Evolutionary conservation across 2,329 filamentous ascomycete species (phyloP).

Genomic region (Neocatenulostroma microsporum): DNA sequence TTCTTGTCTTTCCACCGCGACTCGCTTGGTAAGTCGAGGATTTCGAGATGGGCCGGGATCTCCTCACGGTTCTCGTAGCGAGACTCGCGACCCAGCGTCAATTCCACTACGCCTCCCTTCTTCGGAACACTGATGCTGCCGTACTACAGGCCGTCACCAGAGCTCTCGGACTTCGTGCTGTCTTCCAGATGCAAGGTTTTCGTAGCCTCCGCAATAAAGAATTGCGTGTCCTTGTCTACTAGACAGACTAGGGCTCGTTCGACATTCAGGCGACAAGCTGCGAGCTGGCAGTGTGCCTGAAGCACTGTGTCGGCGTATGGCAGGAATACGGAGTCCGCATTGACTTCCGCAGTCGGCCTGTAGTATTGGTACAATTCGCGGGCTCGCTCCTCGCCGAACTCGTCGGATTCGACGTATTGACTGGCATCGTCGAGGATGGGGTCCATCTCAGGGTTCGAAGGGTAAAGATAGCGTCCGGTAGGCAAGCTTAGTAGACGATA

Average conservation of each 20-base stretch:
- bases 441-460: too few relatives aligned
- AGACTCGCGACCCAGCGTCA: constrained; percentile 35
- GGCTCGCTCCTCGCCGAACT: constrained; percentile 18
- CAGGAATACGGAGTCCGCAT: constrained; percentile 12
- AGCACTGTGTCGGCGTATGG: constrained; percentile 33
- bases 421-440: too few relatives aligned
- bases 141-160: constrained; percentile 29
- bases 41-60: constrained; percentile 30
- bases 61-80: constrained; percentile 16
- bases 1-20: constrained; percentile 22
- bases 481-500: too few relatives aligned
- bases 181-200: constrained; percentile 36
- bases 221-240: constrained; percentile 42
- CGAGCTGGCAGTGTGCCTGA: constrained; percentile 43
- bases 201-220: constrained; percentile 47
- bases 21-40: constrained; percentile 26
- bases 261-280: constrained; percentile 41
- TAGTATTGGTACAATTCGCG: constrained; percentile 22
- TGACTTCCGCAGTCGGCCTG: constrained; percentile 14
- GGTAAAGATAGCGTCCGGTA: too few relatives aligned
- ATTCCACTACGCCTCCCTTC: constrained; percentile 50
- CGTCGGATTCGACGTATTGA: constrained; percentile 16
- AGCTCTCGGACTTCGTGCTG: constrained; percentile 14
- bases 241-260: constrained; percentile 46
- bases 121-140: constrained; percentile 49